Conservation (phyloP, 345 rosid species). For the Dipteronia sinensis region DNA sequence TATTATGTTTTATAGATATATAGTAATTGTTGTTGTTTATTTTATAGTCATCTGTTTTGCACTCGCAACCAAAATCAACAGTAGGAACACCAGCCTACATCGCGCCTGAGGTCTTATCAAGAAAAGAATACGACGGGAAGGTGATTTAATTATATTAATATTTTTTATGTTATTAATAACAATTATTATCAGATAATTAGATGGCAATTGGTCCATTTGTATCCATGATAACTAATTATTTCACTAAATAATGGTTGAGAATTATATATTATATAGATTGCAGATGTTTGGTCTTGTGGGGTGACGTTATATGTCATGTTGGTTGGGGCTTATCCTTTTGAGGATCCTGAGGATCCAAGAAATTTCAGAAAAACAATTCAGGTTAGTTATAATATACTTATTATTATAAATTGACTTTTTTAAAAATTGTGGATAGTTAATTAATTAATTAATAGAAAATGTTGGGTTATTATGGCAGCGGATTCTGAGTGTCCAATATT, state of each 20-base stretch:
- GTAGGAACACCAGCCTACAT: slow-evolving; percentile 97
- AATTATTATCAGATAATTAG: not conserved
- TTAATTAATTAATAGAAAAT: not conserved
- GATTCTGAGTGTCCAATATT: slow-evolving; percentile 81
- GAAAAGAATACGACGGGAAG: slow-evolving; percentile 85
- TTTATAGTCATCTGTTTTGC: slow-evolving; percentile 71
- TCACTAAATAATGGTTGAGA: not conserved
- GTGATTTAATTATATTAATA: slow-evolving; percentile 31
- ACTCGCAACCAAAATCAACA: slow-evolving; percentile 93
- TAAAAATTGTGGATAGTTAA: not conserved
- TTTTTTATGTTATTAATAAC: not conserved
- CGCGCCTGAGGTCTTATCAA: slow-evolving; percentile 80
- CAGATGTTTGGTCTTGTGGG: slow-evolving; percentile 94
- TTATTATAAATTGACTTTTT: not conserved
- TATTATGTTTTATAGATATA: too few relatives aligned
- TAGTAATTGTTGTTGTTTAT: not conserved
- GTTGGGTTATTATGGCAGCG: slow-evolving; percentile 52
- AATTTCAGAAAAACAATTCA: slow-evolving; percentile 78
- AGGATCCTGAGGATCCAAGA: slow-evolving; percentile 77
- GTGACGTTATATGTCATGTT: slow-evolving; percentile 85
- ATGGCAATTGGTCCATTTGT: not conserved
- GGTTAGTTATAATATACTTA: slow-evolving; percentile 28
- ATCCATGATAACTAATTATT: not conserved
- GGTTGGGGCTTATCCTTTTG: slow-evolving; percentile 87
- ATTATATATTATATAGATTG: slow-evolving; percentile 40